Conservation (phyloP, 202 grass and related monocot species). For the Zoysia matrella region DNA sequence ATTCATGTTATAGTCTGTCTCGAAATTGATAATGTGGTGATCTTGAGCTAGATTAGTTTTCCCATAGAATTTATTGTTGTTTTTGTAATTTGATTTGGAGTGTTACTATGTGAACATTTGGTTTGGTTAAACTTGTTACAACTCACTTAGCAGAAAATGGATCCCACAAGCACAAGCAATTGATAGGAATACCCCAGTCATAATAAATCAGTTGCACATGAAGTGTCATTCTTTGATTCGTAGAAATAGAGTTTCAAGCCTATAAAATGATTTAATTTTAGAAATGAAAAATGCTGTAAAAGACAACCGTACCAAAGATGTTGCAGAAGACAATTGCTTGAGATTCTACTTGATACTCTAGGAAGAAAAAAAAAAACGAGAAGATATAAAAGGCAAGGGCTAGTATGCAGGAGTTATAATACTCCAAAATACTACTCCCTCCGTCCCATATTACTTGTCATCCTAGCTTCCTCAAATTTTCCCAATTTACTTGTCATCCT, state of each 20-base stretch:
- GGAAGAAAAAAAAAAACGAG: neutral
- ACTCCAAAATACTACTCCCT: neutral
- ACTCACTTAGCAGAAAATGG: neutral
- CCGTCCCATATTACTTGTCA: too few species aligned
- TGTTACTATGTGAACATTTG: neutral
- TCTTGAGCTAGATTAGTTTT: constrained; percentile 10
- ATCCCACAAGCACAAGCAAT: neutral
- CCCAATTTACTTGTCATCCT: too few species aligned
- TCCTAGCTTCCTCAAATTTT: too few species aligned
- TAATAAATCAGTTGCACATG: too few species aligned
- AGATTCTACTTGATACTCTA: neutral
- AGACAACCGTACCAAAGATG: neutral
- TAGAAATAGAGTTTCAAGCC: neutral
- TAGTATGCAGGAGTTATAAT: neutral
- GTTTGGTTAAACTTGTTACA: neutral
- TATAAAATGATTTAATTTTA: neutral
- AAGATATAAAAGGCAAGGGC: neutral
- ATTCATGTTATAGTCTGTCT: constrained; percentile 1
- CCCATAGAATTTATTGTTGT: neutral
- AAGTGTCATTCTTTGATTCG: too few species aligned
- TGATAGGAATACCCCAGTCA: too few species aligned
- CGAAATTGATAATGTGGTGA: neutral
- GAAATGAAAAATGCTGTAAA: neutral
- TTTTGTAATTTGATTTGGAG: neutral
- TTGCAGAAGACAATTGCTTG: neutral